phyloP scores from a whole-genome alignment of 768 basidiomycete species.

The Psilocybe tampanensis region DNA sequence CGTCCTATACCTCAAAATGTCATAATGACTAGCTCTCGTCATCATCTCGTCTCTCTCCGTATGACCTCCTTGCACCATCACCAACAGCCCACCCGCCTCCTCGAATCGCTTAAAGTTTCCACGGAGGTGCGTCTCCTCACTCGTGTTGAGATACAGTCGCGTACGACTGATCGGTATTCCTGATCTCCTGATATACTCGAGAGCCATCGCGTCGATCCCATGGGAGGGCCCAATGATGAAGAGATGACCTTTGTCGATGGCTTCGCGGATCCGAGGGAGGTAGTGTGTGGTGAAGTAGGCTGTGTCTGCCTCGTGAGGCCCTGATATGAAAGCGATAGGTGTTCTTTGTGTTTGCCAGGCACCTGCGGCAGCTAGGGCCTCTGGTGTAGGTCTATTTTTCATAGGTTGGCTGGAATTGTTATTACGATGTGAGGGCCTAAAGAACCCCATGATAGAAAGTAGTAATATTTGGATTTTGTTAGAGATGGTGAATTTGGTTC shows the following conservation, averaged over 20 bases:
- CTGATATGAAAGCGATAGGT: slow-evolving; percentile 14
- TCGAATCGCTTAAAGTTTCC: slow-evolving; percentile 15
- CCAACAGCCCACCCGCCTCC: slow-evolving; percentile 16
- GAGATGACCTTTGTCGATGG: slow-evolving; percentile 21
- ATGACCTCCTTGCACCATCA: slow-evolving; percentile 23
- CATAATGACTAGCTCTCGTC: slow-evolving; percentile 30
- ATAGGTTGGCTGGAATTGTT: too few species aligned
- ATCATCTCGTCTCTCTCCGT: slow-evolving; percentile 29
- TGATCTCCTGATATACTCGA: slow-evolving; percentile 16
- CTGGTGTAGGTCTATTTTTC: too few species aligned
- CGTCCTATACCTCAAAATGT: slow-evolving; percentile 30
- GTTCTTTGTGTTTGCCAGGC: background rate
- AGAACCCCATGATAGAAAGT: too few species aligned
- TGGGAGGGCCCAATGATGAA: slow-evolving; percentile 25
- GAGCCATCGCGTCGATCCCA: slow-evolving; percentile 23
- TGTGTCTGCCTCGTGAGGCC: slow-evolving; percentile 10
- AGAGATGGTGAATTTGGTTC: too few species aligned
- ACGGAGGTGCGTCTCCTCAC: slow-evolving; percentile 12
- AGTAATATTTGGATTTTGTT: too few species aligned
- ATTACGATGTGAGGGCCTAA: too few species aligned
- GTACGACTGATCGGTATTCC: slow-evolving; percentile 16
- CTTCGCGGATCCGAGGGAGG: slow-evolving; percentile 8
- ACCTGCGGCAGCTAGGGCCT: too few species aligned
- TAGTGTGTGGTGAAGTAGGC: slow-evolving; percentile 23
- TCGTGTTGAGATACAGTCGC: slow-evolving; percentile 20